Evolutionary conservation across 352 stramenopile species (phyloP).

Genomic region (Pythium oligandrum): DNA sequence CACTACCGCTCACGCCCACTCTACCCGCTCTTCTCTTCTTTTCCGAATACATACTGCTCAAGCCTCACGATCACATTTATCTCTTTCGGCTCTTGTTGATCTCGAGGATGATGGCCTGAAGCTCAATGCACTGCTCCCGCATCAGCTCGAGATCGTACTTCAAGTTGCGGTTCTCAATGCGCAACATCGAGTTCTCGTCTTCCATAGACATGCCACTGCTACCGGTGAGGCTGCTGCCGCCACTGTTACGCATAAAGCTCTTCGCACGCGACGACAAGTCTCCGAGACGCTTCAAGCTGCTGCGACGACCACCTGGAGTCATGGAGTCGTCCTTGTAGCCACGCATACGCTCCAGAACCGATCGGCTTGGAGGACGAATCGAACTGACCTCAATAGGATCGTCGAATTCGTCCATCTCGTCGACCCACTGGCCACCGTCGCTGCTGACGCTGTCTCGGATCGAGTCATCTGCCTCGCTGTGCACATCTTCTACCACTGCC

Average conservation of each 20-base stretch:
- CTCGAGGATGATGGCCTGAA: constrained; percentile 86
- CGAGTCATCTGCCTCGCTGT: constrained; percentile 38
- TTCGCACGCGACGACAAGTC: constrained; percentile 66
- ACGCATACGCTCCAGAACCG: constrained; percentile 60
- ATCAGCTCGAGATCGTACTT: constrained; percentile 87
- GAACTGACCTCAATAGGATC: constrained; percentile 12
- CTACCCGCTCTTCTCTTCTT: too few relatives aligned
- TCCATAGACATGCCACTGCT: constrained; percentile 68
- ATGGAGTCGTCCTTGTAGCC: constrained; percentile 45
- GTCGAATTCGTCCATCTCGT: constrained; percentile 27
- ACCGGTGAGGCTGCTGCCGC: constrained; percentile 56
- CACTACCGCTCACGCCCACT: too few relatives aligned
- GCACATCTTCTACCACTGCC: constrained; percentile 21
- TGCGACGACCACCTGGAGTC: constrained; percentile 21
- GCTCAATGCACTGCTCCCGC: constrained; percentile 84
- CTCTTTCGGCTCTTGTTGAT: constrained; percentile 88
- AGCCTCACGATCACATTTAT: constrained; percentile 21
- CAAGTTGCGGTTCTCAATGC: constrained; percentile 85
- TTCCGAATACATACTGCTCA: too few relatives aligned
- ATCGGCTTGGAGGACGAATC: constrained; percentile 20
- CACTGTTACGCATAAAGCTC: constrained; percentile 57
- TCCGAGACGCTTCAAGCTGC: constrained; percentile 66
- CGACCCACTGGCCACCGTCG: constrained; percentile 26
- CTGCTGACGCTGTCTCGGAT: constrained; percentile 26
- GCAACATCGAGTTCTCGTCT: constrained; percentile 85